Evolutionary conservation across 305 asterid genomes (phyloP), one percentile per base, ranked within the genome.

Genomic region (Fraxinus baroniana): DNA sequence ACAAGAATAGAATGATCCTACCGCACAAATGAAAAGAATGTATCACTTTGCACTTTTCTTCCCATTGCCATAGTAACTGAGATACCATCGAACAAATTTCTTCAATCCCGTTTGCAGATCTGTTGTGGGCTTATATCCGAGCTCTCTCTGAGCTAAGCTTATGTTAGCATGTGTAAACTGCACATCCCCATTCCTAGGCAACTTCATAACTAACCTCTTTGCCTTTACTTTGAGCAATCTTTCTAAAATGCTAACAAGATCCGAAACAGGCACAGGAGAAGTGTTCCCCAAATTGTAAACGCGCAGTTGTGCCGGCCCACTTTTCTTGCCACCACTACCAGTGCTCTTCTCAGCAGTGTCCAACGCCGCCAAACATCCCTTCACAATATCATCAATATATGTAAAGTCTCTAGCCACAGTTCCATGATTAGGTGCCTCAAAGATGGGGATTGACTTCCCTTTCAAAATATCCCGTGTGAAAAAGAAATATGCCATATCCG

Each of bases 401-500:
- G 98, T 94, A 85, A 94, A 94, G 89, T 94, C 98, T 82, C 98
- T 87, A 9, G 97, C 98, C 15, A 95, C 98, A 0, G 98, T 93
- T 12, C 97, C 98, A 84, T 95, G 98, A 88, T 95, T 93, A 78
- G 95, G 87, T 57, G 87, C 97, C 86, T 93, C 97, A 68, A 95
- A 95, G 84, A 95, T 92, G 3, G 92, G 93, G 52, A 95, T 93
- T 1, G 97, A 86, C 84, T 95, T 95, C 74, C 97, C 98, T 84
- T 90, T 95, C 95, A 95, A 87, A 22, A 95, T 93, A 86, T 95
- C 98, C 86, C 84, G 88, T 0, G 95, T 93, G 52, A 95, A 95
- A 70, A 95, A 95, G 95, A 95, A 95, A 85, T 95, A 95, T 0
- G 98, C 98, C 98, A 95, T 95, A 18, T 95, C 98, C 15, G 98